Base-by-base conservation (phyloP, 108 stramenopile species). In the Poteriospumella lacustris region DNA sequence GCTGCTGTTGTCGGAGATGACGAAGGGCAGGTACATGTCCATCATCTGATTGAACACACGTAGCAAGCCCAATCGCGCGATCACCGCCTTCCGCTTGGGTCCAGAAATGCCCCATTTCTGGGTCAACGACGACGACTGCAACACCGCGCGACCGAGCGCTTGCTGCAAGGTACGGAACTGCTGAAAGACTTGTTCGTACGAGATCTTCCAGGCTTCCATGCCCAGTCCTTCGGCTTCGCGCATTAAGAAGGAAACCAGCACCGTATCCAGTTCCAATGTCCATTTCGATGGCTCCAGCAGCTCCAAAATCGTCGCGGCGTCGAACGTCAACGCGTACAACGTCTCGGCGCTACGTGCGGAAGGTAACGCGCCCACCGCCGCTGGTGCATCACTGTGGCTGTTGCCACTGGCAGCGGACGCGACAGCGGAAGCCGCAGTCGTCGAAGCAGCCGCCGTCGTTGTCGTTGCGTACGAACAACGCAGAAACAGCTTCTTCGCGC, bases 201-300 rank as follows among this genome's bases (percentile, higher is more conserved):
- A 5, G 5, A 73, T 5, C 43, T 73, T n/a, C 70, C 70, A 73
- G 5, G 41, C 12, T 5, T 42, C 29, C 36, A 26, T 5, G 42
- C 70, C 41, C 3, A 73, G 15, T 3, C 26, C 9, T 5, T 44
- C 9, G 41, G 44, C 47, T 73, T 73, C 26, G 9, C 31, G 12
- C 41, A 42, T 5, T 12, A 34, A 73, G 31, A 73, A 73, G 9
- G 3, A 3, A 12, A 73, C 40, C 36, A 73, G 12, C 12, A 56
- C 41, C 31, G 3, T 29, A 73, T 73, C 70, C 43, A 73, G 26
- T 3, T 73, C 70, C 15, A 3, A 3, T 5, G 36, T 79, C 28
- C 82, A 75, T 39, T 82, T 58, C 12, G 80, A 42, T 39, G 69
- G 44, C 29, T 76, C 76, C 75, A 86, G 41, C 24, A 85, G 76